Conservation (phyloP, 768 basidiomycete genomes). For the Pleurotus citrinopileatus region DNA sequence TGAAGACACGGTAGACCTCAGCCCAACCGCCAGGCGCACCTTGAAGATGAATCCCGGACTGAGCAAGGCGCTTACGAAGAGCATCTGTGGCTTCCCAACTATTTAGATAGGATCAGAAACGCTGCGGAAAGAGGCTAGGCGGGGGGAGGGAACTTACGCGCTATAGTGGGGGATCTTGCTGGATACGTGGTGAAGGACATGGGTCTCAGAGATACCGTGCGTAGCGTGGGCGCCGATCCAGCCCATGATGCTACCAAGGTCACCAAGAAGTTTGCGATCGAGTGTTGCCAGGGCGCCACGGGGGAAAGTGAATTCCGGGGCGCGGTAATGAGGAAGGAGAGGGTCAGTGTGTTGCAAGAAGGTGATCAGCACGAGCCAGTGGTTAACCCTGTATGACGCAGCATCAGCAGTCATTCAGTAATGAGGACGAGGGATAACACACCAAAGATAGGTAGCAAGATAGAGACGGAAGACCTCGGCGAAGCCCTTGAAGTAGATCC, state of each 20-base stretch:
- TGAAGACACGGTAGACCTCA: constrained; percentile 75
- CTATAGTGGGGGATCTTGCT: constrained; percentile 97
- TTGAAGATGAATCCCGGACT: constrained; percentile 58
- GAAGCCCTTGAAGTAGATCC: constrained; percentile 64
- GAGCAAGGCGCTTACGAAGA: constrained; percentile 72
- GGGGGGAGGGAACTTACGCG: constrained; percentile 42
- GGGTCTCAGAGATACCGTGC: constrained; percentile 93
- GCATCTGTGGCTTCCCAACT: constrained; percentile 92
- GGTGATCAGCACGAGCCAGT: constrained; percentile 95
- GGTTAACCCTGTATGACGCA: constrained; percentile 59
- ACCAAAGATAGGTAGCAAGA: constrained; percentile 87
- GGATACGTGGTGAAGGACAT: constrained; percentile 87
- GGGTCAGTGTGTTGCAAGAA: constrained; percentile 99
- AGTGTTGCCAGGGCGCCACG: constrained; percentile 92
- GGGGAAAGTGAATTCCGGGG: constrained; percentile 85
- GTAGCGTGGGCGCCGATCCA: constrained; percentile 86
- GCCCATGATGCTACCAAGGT: constrained; percentile 73
- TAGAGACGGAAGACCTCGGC: constrained; percentile 75
- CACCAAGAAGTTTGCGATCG: constrained; percentile 79
- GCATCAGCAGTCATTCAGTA: constrained; percentile 3
- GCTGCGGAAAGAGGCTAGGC: neutral
- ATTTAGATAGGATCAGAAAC: constrained; percentile 7
- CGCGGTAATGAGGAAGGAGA: constrained; percentile 89
- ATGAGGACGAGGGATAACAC: constrained; percentile 9
- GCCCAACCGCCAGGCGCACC: constrained; percentile 78